phyloP scores from a whole-genome alignment of 371 early-diverging fungal species.

The Mortierella sp. region DNA sequence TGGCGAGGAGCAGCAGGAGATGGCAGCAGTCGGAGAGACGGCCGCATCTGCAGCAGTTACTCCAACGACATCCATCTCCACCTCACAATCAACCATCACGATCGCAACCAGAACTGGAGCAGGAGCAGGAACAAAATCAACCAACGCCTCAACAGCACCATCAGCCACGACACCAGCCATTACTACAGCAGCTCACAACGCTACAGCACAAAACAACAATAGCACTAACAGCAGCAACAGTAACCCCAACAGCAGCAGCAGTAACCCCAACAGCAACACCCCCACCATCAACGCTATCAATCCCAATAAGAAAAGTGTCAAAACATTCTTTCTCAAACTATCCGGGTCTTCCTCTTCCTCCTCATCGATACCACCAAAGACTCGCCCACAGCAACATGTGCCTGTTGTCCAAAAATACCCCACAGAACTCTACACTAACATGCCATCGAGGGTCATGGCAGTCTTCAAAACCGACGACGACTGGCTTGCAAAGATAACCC shows the following conservation, averaged over 20 bases:
- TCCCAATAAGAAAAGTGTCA: neutral
- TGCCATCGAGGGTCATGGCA: neutral
- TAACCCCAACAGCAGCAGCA: neutral
- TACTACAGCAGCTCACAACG: neutral
- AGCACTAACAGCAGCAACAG: neutral
- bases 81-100: neutral
- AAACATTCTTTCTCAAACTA: neutral
- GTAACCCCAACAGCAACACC: neutral
- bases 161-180: neutral
- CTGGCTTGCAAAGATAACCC: neutral
- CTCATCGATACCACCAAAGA: neutral
- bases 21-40: neutral
- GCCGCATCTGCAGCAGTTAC: neutral
- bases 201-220: neutral
- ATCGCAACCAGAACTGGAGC: too few species aligned
- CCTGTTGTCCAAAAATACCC: neutral
- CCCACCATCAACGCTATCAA: neutral
- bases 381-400: neutral
- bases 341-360: neutral
- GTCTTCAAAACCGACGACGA: constrained; percentile 14
- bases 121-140: too few species aligned
- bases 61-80: neutral
- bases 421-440: neutral
- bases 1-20: neutral
- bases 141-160: too few species aligned